A percentile compares a stretch with the other conserved stretches of the same genome.
These are phyloP conservation scores for Graphiopsis chlorocephala DNA, from an alignment of 2,329 filamentous ascomycete species.

Conservation along the genomic window DNA sequence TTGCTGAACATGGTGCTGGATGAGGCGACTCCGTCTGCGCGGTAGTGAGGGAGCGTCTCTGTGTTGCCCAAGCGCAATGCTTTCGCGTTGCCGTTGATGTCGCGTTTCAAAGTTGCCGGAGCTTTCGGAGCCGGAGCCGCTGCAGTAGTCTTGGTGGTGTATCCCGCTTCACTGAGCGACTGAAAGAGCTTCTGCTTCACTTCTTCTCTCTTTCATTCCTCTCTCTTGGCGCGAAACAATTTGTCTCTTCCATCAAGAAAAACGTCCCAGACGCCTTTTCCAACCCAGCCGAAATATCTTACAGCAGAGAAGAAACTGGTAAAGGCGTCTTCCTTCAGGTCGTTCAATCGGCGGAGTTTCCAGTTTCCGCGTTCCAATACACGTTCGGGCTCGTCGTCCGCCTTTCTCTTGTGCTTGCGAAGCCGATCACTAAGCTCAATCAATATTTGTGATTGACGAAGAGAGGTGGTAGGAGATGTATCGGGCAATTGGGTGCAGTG, in stretches of 20 bases:
- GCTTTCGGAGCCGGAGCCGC: not conserved
- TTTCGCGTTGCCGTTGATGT: not conserved
- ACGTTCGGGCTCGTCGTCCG: not conserved
- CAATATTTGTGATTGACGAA: not conserved
- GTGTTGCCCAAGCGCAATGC: conserved; percentile 2
- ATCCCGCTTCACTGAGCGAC: not conserved
- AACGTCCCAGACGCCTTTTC: conserved; percentile 3
- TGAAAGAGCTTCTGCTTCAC: not conserved
- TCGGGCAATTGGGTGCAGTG: too few relatives aligned
- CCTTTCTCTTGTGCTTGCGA: not conserved
- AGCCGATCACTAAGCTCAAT: not conserved
- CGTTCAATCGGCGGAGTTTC: not conserved
- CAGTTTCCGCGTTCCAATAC: not conserved
- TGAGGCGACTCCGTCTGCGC: not conserved
- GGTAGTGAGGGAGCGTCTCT: not conserved
- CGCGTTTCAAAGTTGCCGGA: not conserved
- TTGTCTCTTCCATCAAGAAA: not conserved
- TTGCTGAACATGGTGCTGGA: not conserved
- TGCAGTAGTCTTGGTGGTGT: too few relatives aligned
- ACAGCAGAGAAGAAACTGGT: not conserved
- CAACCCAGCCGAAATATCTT: not conserved
- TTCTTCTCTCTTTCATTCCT: not conserved
- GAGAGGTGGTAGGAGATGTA: not conserved
- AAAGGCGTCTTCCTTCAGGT: not conserved
- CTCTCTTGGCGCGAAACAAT: not conserved